Base-by-base conservation (phyloP, 140 eudicot species). In the Erigeron philadelphicus region DNA sequence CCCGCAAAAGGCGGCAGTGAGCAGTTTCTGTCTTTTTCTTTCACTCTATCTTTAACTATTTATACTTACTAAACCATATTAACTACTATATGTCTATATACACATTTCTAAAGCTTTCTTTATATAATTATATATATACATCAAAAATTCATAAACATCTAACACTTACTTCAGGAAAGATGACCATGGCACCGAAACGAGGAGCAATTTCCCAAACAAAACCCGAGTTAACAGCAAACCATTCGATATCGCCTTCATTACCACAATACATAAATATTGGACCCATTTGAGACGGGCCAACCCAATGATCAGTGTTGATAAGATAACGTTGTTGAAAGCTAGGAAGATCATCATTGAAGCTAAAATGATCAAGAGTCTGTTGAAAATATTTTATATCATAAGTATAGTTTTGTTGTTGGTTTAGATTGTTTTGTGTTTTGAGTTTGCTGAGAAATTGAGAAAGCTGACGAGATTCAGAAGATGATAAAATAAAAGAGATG, bases 241-340 rank as follows among this genome's bases (percentile, higher is more conserved):
- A 91, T 63, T 86, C 96, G 55, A 88, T 91, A 31, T 88, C 88
- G 4, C 97, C 97, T 78, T 90, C 97, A 16, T 90, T 91, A 6
- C 97, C 97, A 17, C 97, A 91, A 58, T 91, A 91, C 49, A 91
- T 64, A 75, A 91, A 91, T 31, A 91, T 86, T 15, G 97, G 97
- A 35, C 81, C 95, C 70, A 23, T 13, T 8, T 66, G 72, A 8
- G 70, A 64, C 4, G 97, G 79, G 0, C 90, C 96, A 7, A 49
- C 72, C 97, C 97, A 91, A 70, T 86, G 78, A 11, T 91, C 80
- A 56, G 79, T 72, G 71, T 80, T 88, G 41, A 91, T 84, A 23
- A 91, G 96, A 78, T 84, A 91, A 8, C 91, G 79, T 66, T 91
- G 97, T 42, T 73, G 84, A 77, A 91, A 91, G 6, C 56, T 80